Evolutionary conservation across 306 rosid species (phyloP).

Genomic region (Lagenaria siceraria): DNA sequence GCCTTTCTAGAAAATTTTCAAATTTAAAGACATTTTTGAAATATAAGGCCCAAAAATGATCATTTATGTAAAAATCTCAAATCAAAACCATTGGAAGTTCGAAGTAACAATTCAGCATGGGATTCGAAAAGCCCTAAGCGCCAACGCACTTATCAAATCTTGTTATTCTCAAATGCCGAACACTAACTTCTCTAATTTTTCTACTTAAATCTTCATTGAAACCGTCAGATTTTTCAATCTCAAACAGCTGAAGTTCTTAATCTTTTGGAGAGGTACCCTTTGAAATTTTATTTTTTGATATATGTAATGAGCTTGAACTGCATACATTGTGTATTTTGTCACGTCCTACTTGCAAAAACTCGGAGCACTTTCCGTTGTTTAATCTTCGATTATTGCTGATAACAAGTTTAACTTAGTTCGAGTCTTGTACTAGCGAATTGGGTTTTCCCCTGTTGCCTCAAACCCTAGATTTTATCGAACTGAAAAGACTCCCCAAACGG

Average conservation of each 20-base stretch:
- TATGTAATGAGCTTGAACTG: neutral
- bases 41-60: no score
- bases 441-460: conserved; percentile 10
- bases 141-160: no score
- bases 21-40: no score
- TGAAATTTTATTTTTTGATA: neutral
- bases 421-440: conserved; percentile 6
- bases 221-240: neutral
- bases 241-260: neutral
- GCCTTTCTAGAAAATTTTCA: no score
- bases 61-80: no score
- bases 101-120: no score
- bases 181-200: neutral
- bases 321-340: neutral
- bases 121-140: no score
- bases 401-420: neutral
- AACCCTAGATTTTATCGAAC: conserved; percentile 35
- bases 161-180: no score
- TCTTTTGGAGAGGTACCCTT: neutral
- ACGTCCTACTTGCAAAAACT: conserved; percentile 36
- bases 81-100: no score
- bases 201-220: neutral
- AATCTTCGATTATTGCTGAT: conserved; percentile 16
- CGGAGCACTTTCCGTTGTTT: conserved; percentile 8
- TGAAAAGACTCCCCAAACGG: conserved; percentile 4